Conservation (phyloP, 345 rosid genomes). For the Brassica napus region Da-Ae NC_063444.1:29296001-29296500, state of each 20-base stretch:
- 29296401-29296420: constrained; percentile 43
- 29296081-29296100: constrained; percentile 62
- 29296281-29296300: constrained; percentile 54
- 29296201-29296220: constrained; percentile 62
- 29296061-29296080: constrained; percentile 68
- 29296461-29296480: neutral
- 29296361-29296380: constrained; percentile 51
- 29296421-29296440: constrained; percentile 41
- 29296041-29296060: constrained; percentile 62
- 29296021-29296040: constrained; percentile 93
- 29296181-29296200: constrained; percentile 54
- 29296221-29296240: constrained; percentile 60
- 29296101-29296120: constrained; percentile 47
- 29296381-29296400: constrained; percentile 40
- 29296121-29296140: constrained; percentile 57
- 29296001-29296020: constrained; percentile 71
- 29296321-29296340: constrained; percentile 44
- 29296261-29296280: constrained; percentile 50
- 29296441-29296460: constrained; percentile 39
- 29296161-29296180: constrained; percentile 42
- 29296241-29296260: constrained; percentile 58
- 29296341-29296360: constrained; percentile 42
- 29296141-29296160: constrained; percentile 65
- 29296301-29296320: constrained; percentile 38
- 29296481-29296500: neutral